Base-by-base conservation (phyloP, 106 monocot species). In the Hemerocallis citrina region DNA sequence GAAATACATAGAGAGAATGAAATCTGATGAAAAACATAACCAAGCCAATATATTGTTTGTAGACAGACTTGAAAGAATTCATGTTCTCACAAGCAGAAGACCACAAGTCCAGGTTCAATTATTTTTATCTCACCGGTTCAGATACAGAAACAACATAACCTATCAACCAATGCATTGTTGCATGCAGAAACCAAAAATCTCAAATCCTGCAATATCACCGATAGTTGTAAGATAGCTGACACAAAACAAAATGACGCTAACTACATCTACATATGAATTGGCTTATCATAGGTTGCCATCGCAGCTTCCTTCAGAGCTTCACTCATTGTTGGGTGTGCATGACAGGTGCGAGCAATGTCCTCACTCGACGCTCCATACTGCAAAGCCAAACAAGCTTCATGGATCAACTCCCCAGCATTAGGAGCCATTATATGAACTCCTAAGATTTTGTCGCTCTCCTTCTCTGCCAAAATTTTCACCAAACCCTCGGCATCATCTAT, bases 391-490 rank as follows among this genome's bases (percentile, higher is more conserved):
- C 66, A 75, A 2, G 85, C 89, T 65, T 90, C 89, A 12, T 90
- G 89, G 21, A 90, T 90, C 20, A 90, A 69, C 59, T 90, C 89
- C 2, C 89, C 89, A 1, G 85, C 89, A 64, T 82, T 82, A 0
- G 89, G 85, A 7, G 89, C 51, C 89, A 90, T 90, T 48, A 90
- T 90, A 58, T 90, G 89, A 25, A 90, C 89, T 5, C 89, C 89
- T 23, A 90, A 66, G 14, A 90, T 74, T 61, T 85, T 90, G 44
- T 90, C 85, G 1, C 81, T 82, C 64, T 85, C 89, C 56, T 85
- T 90, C 36, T 90, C 89, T 0, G 85, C 85, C 41, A 90, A 9
- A 27, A 90, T 85, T 70, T 90, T 90, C 50, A 90, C 89, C 37
- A 90, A 39, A 1, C 89, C 89, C 13, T 90, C 89, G 4, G 89